phyloP scores from a whole-genome alignment of 2,329 filamentous ascomycete genomes.

The Triangularia verruculosa region DNA sequence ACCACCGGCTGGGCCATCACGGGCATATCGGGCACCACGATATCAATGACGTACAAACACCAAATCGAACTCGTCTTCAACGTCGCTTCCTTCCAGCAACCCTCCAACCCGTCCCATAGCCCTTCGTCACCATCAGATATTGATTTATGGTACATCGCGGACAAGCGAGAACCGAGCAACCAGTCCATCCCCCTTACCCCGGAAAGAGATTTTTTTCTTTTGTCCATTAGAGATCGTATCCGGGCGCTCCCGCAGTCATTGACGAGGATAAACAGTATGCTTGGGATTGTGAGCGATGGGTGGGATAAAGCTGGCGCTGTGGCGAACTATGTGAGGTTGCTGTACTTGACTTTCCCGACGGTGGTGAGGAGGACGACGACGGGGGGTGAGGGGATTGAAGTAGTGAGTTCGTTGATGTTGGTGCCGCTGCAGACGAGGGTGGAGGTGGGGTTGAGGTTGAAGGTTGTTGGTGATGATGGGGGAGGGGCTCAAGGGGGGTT shows the following conservation, averaged over 20 bases:
- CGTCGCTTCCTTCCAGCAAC: conserved; percentile 54
- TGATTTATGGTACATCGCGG: conserved; percentile 68
- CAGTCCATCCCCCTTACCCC: conserved; percentile 55
- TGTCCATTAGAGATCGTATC: conserved; percentile 66
- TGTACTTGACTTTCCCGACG: conserved; percentile 65
- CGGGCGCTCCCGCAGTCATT: conserved; percentile 58
- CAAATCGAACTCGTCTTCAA: conserved; percentile 74
- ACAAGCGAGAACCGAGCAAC: conserved; percentile 51
- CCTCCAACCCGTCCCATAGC: conserved; percentile 40
- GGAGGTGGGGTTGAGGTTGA: conserved; percentile 57
- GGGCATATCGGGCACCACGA: conserved; percentile 55
- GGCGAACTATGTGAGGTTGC: conserved; percentile 56
- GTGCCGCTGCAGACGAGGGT: conserved; percentile 66
- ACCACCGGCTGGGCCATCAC: conserved; percentile 70
- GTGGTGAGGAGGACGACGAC: conserved; percentile 57
- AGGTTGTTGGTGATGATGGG: conserved; percentile 43
- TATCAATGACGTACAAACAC: conserved; percentile 72
- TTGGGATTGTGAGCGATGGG: conserved; percentile 55
- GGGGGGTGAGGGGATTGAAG: conserved; percentile 63
- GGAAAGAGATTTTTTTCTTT: conserved; percentile 73
- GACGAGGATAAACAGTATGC: conserved; percentile 55
- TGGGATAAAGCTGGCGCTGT: conserved; percentile 66
- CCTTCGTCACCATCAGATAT: conserved; percentile 40
- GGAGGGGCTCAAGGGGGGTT: conserved; percentile 28
- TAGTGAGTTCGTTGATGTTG: conserved; percentile 63